These are phyloP conservation scores for Xylaria curta DNA, from an alignment of 495 filamentous ascomycete species.

Conservation along the genomic window DNA sequence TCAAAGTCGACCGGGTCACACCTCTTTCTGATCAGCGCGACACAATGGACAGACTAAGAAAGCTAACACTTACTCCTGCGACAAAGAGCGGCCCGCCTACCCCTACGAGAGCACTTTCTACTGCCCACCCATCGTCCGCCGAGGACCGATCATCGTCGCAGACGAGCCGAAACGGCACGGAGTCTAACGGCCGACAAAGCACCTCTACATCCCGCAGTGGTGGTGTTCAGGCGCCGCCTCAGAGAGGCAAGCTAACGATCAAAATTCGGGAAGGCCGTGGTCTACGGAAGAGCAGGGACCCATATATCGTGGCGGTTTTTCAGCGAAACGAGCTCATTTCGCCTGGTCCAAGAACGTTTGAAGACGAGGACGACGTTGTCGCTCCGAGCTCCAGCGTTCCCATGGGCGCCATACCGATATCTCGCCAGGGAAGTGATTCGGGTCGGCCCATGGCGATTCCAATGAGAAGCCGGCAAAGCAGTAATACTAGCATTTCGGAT, in stretches of 20 bases:
- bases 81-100: slow-evolving; percentile 89
- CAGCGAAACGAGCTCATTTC: slow-evolving; percentile 97
- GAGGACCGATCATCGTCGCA: slow-evolving; percentile 51
- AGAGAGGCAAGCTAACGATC: slow-evolving; percentile 89
- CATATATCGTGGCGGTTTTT: slow-evolving; percentile 96
- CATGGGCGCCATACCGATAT: slow-evolving; percentile 66
- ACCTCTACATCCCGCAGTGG: slow-evolving; percentile 42
- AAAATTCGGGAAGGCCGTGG: slow-evolving; percentile 85
- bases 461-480: slow-evolving; percentile 93
- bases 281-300: slow-evolving; percentile 79
- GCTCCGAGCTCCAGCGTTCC: slow-evolving; percentile 44
- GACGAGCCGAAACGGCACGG: slow-evolving; percentile 45
- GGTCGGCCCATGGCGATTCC: slow-evolving; percentile 92
- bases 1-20: slow-evolving; percentile 58
- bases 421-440: slow-evolving; percentile 72
- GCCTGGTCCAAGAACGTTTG: slow-evolving; percentile 68
- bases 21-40: slow-evolving; percentile 61
- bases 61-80: slow-evolving; percentile 83
- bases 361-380: slow-evolving; percentile 56
- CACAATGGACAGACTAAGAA: slow-evolving; percentile 71
- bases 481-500: slow-evolving; percentile 82
- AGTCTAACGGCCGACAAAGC: slow-evolving; percentile 50
- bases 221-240: slow-evolving; percentile 69
- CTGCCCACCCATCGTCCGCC: slow-evolving; percentile 47
- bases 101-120: slow-evolving; percentile 82